Conservation (phyloP, 768 basidiomycete genomes). For the Leccinum uliginosum region DNA sequence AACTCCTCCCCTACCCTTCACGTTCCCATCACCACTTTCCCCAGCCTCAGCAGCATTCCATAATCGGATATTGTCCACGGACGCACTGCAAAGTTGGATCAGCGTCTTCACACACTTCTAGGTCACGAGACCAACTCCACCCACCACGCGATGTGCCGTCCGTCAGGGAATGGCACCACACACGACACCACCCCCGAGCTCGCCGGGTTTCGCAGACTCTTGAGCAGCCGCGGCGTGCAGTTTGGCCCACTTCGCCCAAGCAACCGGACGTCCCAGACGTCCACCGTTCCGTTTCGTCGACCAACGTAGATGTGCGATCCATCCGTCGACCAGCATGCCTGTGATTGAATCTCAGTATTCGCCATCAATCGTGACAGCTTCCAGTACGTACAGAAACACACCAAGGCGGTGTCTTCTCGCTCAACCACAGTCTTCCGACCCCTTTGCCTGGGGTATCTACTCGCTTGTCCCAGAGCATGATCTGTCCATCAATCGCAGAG, state of each 20-base stretch:
- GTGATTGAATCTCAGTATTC: conserved; percentile 5
- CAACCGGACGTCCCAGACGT: conserved; percentile 92
- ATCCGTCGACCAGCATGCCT: conserved; percentile 95
- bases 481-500: conserved; percentile 86
- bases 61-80: conserved; percentile 86
- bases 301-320: conserved; percentile 89
- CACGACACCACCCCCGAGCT: conserved; percentile 92
- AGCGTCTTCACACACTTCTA: conserved; percentile 15
- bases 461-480: conserved; percentile 88
- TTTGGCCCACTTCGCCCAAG: conserved; percentile 59
- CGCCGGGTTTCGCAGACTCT: conserved; percentile 78
- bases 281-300: conserved; percentile 83
- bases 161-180: conserved; percentile 87
- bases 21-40: conserved; percentile 60
- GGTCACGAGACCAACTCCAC: conserved; percentile 24
- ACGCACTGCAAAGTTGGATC: conserved; percentile 54
- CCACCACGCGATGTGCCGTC: conserved; percentile 87
- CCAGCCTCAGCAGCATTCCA: conserved; percentile 87
- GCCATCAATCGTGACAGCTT: conserved; percentile 2
- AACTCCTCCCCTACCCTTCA: conserved; percentile 61
- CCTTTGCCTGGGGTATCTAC: conserved; percentile 59
- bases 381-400: conserved; percentile 76
- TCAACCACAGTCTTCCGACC: conserved; percentile 82
- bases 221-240: conserved; percentile 71
- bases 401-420: conserved; percentile 93